phyloP scores from a whole-genome alignment of 106 monocot species.

The Apostasia ramifera region DNA sequence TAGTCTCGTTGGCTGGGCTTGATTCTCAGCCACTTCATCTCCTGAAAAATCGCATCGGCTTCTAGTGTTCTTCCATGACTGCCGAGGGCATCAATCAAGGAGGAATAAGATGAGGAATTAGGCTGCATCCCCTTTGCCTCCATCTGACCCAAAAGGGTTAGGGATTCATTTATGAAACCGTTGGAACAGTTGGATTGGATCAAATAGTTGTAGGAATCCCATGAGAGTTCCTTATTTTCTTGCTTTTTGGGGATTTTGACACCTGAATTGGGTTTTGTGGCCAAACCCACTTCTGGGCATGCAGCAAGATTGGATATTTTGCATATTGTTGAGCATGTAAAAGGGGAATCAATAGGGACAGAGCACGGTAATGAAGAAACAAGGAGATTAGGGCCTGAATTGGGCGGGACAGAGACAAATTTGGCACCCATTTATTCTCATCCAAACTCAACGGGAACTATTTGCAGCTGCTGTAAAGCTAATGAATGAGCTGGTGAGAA shows the following conservation, averaged over 20 bases:
- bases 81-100: slow-evolving; percentile 40
- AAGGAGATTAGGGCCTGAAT: neutral
- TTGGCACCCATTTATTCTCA: neutral
- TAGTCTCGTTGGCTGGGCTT: slow-evolving; percentile 21
- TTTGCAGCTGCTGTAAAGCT: too few relatives aligned
- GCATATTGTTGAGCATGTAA: neutral
- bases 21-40: slow-evolving; percentile 33
- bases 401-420: neutral
- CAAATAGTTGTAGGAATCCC: slow-evolving; percentile 34
- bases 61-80: slow-evolving; percentile 57
- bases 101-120: slow-evolving; percentile 26
- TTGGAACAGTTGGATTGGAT: slow-evolving; percentile 34
- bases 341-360: neutral
- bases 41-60: slow-evolving; percentile 60
- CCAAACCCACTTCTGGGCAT: neutral
- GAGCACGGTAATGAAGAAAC: neutral
- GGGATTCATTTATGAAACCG: slow-evolving; percentile 35
- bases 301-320: neutral
- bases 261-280: neutral
- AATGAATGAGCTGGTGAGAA: too few relatives aligned
- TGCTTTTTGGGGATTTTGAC: neutral
- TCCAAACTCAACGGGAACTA: neutral
- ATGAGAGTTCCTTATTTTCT: slow-evolving; percentile 39
- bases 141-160: slow-evolving; percentile 47
- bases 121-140: slow-evolving; percentile 46